Conservation (phyloP, 805 yeast genomes). For the Hanseniaspora osmophila region DNA sequence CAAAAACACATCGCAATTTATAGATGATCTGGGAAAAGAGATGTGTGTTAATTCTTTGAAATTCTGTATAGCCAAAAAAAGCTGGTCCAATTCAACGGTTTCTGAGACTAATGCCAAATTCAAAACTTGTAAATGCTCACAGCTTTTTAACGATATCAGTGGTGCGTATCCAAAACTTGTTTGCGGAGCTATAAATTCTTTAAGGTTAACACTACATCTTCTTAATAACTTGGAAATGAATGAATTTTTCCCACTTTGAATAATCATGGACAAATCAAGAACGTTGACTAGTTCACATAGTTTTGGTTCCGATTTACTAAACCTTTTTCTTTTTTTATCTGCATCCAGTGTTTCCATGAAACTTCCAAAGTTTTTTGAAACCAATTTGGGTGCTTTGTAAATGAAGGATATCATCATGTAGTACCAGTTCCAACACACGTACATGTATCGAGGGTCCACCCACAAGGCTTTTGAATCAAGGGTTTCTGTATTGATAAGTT, state of each 20-base stretch:
- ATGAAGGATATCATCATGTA: slow-evolving; percentile 44
- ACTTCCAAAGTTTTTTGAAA: slow-evolving; percentile 49
- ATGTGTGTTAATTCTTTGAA: slow-evolving; percentile 53
- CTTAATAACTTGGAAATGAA: slow-evolving; percentile 71
- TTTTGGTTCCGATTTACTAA: slow-evolving; percentile 12
- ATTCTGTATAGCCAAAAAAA: slow-evolving; percentile 59
- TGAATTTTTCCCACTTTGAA: slow-evolving; percentile 87
- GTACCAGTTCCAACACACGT: slow-evolving; percentile 52
- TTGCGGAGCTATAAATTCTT: slow-evolving; percentile 78
- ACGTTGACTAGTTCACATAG: slow-evolving; percentile 44
- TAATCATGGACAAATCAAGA: slow-evolving; percentile 63
- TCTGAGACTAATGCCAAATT: slow-evolving; percentile 83
- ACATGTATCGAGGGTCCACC: slow-evolving; percentile 35
- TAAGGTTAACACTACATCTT: slow-evolving; percentile 53
- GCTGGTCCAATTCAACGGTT: slow-evolving; percentile 67
- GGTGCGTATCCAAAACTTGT: slow-evolving; percentile 91
- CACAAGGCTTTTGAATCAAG: slow-evolving; percentile 14
- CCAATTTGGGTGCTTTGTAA: slow-evolving; percentile 49
- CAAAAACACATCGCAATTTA: slow-evolving; percentile 43
- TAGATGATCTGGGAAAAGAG: slow-evolving; percentile 80
- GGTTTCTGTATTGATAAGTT: no score
- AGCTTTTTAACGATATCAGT: slow-evolving; percentile 60
- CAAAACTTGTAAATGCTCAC: slow-evolving; percentile 46
- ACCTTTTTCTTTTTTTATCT: slow-evolving; percentile 25
- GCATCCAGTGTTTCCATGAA: slow-evolving; percentile 59